Percentiles rank a stretch among this genome's conserved stretches.
phyloP scores from a whole-genome alignment of 345 rosid genomes.

The Clausena lansium region DNA sequence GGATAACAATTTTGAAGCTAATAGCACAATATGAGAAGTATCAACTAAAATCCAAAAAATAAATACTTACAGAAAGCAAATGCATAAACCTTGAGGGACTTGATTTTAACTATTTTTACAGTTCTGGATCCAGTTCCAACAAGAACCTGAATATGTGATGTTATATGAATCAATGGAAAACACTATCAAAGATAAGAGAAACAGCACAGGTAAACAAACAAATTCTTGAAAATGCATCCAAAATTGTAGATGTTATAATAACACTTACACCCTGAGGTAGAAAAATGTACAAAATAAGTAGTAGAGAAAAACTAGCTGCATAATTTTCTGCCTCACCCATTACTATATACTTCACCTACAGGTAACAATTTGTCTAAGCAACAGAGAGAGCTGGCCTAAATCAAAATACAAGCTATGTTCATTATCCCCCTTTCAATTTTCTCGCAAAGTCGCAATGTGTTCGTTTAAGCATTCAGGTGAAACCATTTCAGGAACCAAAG shows the following conservation, averaged over 20 bases:
- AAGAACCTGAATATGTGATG: constrained; percentile 59
- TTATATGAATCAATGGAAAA: not conserved
- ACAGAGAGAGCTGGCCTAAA: not conserved
- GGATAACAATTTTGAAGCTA: not conserved
- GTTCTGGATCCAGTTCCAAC: constrained; percentile 94
- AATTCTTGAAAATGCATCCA: not conserved
- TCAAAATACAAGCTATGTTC: not conserved
- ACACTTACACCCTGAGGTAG: not conserved
- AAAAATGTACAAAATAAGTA: not conserved
- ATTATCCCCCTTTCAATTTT: not conserved
- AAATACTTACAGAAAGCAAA: constrained; percentile 86
- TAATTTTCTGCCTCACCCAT: not conserved
- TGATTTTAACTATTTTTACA: constrained; percentile 75
- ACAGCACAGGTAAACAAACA: not conserved
- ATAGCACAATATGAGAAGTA: not conserved
- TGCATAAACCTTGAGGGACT: constrained; percentile 79
- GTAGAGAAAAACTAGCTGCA: not conserved
- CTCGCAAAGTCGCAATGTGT: not conserved
- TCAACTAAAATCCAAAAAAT: constrained; percentile 20
- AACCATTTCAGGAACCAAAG: not conserved
- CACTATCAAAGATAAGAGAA: not conserved
- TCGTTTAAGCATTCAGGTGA: not conserved
- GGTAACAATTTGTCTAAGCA: not conserved
- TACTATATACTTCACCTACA: not conserved
- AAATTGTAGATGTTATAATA: not conserved